Evolutionary conservation across 2,329 filamentous ascomycete species (phyloP), one percentile per base, ranked within the genome.

Genomic region (Aaosphaeria arxii): DNA sequence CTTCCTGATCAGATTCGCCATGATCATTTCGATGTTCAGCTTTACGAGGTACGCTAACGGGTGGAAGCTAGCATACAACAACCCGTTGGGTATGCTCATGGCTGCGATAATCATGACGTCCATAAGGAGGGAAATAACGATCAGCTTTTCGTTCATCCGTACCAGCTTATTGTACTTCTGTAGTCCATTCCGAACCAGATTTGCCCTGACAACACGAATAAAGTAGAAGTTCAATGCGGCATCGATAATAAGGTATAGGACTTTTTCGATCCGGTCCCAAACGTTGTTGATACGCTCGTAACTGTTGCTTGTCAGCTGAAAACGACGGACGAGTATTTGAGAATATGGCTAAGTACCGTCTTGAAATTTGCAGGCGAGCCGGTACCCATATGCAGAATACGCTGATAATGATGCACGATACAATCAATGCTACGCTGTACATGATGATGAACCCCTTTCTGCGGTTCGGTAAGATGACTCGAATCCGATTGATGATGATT

Each of bases 1-100:
- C 44, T 63, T 63, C 44, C 67, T 71, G 49, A 79, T 76, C n/a
- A 80, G 69, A 46, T 76, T 73, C 49, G 77, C 76, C 72, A 80
- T 76, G 44, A 72, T 74, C 71, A 79, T 75, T 55, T 79, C 76
- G 57, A 80, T 78, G 54, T 77, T 71, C 24, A 79, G 66, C 51
- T 79, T 79, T 49, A 76, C 63, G 30, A 77, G 63, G 55, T 76
- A 78, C 4, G 71, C 77, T 4, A 80, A 63, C 0, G 77, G 77
- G 48, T 78, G 74, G 54, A 77, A 75, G 56, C 77, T 75, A 29
- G 77, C 68, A 58, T 77, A 79, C 71, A 77, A 67, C 11, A 73
- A 70, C n/a, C 67, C 70, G 51, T 76, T 73, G 0, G 67, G 69
- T 5, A 77, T 68, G 2, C 70, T 74, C 74, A 77, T 77, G 30